phyloP scores from a whole-genome alignment of 306 rosid genomes.

The Canavalia gladiata region DNA sequence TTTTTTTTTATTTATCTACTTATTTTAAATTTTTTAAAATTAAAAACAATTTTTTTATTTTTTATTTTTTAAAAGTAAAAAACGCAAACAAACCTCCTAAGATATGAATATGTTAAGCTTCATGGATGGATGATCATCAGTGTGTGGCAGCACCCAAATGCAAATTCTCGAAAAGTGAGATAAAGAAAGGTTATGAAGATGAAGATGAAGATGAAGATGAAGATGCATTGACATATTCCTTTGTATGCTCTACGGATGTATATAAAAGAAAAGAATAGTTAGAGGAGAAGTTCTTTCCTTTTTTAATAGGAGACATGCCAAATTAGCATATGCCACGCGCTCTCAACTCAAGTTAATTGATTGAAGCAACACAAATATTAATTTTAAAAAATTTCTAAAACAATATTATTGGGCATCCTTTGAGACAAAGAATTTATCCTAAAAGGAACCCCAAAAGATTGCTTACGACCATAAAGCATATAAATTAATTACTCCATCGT shows the following conservation, averaged over 20 bases:
- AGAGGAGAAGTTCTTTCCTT: slow-evolving; percentile 4
- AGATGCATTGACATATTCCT: slow-evolving; percentile 50
- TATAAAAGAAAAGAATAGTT: slow-evolving; percentile 34
- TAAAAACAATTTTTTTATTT: background rate
- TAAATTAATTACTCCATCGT: background rate
- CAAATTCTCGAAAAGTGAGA: slow-evolving; percentile 22
- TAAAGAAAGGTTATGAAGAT: slow-evolving; percentile 30
- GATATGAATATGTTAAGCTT: slow-evolving; percentile 9
- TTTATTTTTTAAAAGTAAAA: background rate
- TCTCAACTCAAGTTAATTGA: slow-evolving; percentile 41
- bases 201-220: slow-evolving; percentile 3
- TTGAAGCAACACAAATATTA: slow-evolving; percentile 25
- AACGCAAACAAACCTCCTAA: background rate
- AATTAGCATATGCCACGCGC: slow-evolving; percentile 41
- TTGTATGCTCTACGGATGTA: slow-evolving; percentile 15
- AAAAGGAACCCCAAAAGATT: slow-evolving; percentile 31
- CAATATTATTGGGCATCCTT: slow-evolving; percentile 52
- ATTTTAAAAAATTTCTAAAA: slow-evolving; percentile 33
- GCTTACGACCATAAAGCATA: slow-evolving; percentile 33
- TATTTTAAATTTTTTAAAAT: no score
- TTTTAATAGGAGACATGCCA: slow-evolving; percentile 39
- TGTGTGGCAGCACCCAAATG: background rate
- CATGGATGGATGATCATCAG: background rate
- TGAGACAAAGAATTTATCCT: slow-evolving; percentile 58
- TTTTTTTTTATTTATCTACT: background rate